Base-by-base conservation (phyloP, 2,329 filamentous ascomycete species). In the Parastagonospora avenae region DNA sequence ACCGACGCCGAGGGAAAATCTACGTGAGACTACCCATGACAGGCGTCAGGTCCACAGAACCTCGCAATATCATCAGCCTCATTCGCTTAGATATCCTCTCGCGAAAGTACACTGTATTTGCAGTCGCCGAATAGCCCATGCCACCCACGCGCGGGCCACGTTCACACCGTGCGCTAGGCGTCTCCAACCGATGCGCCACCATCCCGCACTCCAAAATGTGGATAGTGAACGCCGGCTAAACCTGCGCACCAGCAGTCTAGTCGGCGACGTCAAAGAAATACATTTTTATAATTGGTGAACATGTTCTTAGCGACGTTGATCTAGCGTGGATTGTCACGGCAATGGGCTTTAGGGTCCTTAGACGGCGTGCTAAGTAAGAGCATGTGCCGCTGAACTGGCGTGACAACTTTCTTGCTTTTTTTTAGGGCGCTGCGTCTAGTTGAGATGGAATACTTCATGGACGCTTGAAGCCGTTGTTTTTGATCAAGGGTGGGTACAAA, bases 261-360 rank as follows among this genome's bases (percentile, higher is more conserved):
- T 66, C 63, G 63, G 47, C 63, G 63, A 66, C 55, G 52, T 46
- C 24, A 12, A 38, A 31, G 33, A 40, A 40, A 33, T 48, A 16
- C 30, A 31, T 39, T 42, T 43, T 12, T 50, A 32, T 48, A 45
- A 63, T 59, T 60, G 60, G 61, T 27, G 33, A 32, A 27, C 19
- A 19, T 4, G 29, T 3, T 28, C 30, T 42, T 50, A 46, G 47
- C 43, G 46, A 55, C 42, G 53, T 31, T 44, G 52, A 50, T 59
- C 54, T 42, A 10, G 35, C 30, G 11, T 30, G 29, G 6, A 19
- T 19, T 19, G 15, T 10, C 28, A 11, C 15, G 16, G n/a, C 31
- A 27, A 32, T 19, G 15, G n/a, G 24, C 15, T 31, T 52, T 42
- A 46, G 46, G 45, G 42, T 28, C 14, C 33, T 29, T 49, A 12